These are phyloP conservation scores for Saturnispora sekii DNA, from an alignment of 805 yeast species.

Conservation along the genomic window DNA sequence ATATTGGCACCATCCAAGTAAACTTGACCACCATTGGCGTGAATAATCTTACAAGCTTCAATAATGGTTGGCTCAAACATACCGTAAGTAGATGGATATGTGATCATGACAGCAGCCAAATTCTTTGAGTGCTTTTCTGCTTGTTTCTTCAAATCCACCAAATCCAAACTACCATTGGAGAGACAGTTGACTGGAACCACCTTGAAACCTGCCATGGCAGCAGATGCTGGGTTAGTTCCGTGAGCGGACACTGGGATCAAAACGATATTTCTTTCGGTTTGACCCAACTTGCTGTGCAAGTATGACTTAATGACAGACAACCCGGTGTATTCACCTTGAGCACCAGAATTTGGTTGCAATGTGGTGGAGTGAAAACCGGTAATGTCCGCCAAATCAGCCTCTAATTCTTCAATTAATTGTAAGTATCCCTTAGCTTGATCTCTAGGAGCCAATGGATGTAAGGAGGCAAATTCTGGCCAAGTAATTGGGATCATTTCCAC, in stretches of 20 bases:
- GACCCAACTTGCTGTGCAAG: constrained; percentile 53
- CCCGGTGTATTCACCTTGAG: constrained; percentile 97
- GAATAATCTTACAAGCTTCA: constrained; percentile 78
- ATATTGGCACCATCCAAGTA: constrained; percentile 98
- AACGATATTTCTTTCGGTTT: constrained; percentile 71
- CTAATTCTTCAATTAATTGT: constrained; percentile 67
- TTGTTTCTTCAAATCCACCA: constrained; percentile 63
- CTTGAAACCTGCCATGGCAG: constrained; percentile 92
- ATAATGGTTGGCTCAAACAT: constrained; percentile 88
- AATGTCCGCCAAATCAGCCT: constrained; percentile 76
- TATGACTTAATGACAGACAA: constrained; percentile 76
- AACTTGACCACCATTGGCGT: constrained; percentile 85
- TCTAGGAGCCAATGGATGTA: constrained; percentile 90
- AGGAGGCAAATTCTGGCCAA: constrained; percentile 82
- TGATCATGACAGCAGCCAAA: constrained; percentile 89
- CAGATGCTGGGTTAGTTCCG: constrained; percentile 98
- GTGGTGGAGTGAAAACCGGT: constrained; percentile 92
- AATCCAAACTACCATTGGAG: constrained; percentile 75
- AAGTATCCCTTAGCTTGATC: constrained; percentile 85
- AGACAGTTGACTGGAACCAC: constrained; percentile 89
- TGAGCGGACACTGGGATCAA: constrained; percentile 96
- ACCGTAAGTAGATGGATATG: constrained; percentile 97
- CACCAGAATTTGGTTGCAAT: constrained; percentile 95
- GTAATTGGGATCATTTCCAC: constrained; percentile 91
- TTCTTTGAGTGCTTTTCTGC: constrained; percentile 58